Percentiles rank a stretch among this genome's conserved stretches.
phyloP scores from a whole-genome alignment of 139 green algal genomes.

The Closterium sp. region DNA sequence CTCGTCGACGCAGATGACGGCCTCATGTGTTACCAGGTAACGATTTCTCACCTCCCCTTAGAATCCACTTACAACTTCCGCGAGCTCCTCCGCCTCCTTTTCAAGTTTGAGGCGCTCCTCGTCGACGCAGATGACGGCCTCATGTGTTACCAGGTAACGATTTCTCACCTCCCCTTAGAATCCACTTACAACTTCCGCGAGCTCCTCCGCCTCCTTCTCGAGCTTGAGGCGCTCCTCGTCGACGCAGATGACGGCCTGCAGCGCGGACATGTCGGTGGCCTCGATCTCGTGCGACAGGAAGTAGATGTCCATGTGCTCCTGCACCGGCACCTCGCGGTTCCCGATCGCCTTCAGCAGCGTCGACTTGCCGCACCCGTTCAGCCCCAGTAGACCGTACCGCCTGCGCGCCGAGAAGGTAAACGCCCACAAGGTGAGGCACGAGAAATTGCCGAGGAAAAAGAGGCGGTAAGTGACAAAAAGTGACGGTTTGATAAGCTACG shows the following conservation, averaged over 20 bases:
- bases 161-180: neutral
- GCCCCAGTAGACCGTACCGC: conserved; percentile 57
- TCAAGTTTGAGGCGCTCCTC: conserved; percentile 7
- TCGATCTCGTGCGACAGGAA: conserved; percentile 82
- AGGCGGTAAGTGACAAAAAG: neutral
- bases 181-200: conserved; percentile 13
- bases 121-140: conserved; percentile 40
- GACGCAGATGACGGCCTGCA: conserved; percentile 60
- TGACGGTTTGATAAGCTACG: neutral
- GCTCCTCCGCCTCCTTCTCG: conserved; percentile 28
- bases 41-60: neutral
- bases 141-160: too few species aligned
- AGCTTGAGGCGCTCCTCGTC: conserved; percentile 35
- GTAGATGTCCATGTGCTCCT: conserved; percentile 92
- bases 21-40: neutral
- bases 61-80: neutral
- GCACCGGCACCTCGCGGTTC: conserved; percentile 80
- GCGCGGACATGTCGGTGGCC: conserved; percentile 74
- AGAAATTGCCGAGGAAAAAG: neutral
- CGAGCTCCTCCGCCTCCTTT: conserved; percentile 27
- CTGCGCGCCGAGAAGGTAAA: neutral
- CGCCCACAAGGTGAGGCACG: neutral
- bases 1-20: neutral
- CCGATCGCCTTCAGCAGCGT: conserved; percentile 65
- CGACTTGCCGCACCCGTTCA: conserved; percentile 60